Evolutionary conservation across 2,329 filamentous ascomycete species (phyloP).

Genomic region (Tolypocladium pustulatum): DNA sequence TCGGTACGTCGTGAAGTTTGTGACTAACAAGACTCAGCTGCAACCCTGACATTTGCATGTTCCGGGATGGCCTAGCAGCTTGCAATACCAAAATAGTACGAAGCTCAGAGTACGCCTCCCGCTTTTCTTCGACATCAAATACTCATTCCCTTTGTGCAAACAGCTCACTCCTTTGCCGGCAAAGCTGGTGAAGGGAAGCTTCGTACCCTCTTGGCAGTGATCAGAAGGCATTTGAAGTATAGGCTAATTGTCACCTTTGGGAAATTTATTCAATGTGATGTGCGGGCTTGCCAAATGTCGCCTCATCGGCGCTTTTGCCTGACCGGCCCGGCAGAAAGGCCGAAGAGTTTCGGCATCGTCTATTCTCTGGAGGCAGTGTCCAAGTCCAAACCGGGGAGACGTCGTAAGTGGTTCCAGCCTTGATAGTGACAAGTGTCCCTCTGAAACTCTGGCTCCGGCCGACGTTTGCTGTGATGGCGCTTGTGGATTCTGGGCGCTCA

Average conservation of each 20-base stretch:
- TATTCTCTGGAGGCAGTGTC: background rate
- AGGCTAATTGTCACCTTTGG: background rate
- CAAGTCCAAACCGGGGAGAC: background rate
- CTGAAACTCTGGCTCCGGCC: background rate
- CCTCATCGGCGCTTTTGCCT: background rate
- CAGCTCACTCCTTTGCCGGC: too few species aligned
- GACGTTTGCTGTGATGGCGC: background rate
- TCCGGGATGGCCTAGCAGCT: background rate
- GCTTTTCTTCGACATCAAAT: background rate
- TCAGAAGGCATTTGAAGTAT: background rate
- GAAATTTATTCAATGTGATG: background rate
- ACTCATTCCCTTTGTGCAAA: background rate
- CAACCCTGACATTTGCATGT: background rate
- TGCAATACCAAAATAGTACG: background rate
- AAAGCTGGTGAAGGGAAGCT: background rate
- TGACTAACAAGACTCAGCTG: background rate
- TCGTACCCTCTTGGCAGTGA: background rate
- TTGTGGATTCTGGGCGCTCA: background rate
- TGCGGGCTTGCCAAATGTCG: background rate
- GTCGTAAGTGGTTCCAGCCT: background rate
- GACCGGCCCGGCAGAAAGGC: background rate
- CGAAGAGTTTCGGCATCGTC: slow-evolving; percentile 10
- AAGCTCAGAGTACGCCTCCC: too few species aligned
- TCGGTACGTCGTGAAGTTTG: background rate
- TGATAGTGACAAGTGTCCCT: background rate